phyloP scores from a whole-genome alignment of 257 asterid genomes.

The Scutellaria galericulata region DNA sequence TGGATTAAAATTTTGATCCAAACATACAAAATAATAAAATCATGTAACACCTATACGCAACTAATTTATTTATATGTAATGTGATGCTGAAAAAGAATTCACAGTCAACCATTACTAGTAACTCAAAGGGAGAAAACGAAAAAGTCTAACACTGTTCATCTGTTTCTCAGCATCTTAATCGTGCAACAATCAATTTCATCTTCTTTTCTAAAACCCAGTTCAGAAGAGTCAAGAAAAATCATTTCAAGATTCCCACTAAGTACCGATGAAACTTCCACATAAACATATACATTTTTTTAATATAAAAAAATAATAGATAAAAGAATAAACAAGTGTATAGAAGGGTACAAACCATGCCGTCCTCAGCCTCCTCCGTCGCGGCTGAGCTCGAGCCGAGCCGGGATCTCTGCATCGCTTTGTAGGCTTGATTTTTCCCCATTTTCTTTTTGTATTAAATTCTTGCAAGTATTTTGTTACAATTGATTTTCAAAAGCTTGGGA shows the following conservation, averaged over 20 bases:
- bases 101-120: neutral
- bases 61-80: too few species aligned
- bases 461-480: neutral
- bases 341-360: constrained; percentile 93
- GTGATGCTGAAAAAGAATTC: too few species aligned
- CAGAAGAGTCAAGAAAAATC: neutral
- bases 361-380: constrained; percentile 80
- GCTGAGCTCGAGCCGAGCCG: constrained; percentile 75
- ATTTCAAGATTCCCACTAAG: too few species aligned
- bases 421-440: constrained; percentile 93
- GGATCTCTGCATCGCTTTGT: constrained; percentile 92
- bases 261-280: neutral
- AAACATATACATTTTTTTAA: neutral
- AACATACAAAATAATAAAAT: too few species aligned
- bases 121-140: neutral
- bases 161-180: constrained; percentile 13
- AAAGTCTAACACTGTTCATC: constrained; percentile 4
- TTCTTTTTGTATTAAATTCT: neutral
- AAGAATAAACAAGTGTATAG: constrained; percentile 38
- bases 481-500: neutral
- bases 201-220: neutral
- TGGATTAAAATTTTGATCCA: too few species aligned
- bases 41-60: too few species aligned
- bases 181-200: constrained; percentile 20
- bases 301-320: neutral